Evolutionary conservation across 192 early-diverging fungal genomes (phyloP), one percentile per base, ranked within the genome.

Genomic region (Ambispora gerdemannii): DNA sequence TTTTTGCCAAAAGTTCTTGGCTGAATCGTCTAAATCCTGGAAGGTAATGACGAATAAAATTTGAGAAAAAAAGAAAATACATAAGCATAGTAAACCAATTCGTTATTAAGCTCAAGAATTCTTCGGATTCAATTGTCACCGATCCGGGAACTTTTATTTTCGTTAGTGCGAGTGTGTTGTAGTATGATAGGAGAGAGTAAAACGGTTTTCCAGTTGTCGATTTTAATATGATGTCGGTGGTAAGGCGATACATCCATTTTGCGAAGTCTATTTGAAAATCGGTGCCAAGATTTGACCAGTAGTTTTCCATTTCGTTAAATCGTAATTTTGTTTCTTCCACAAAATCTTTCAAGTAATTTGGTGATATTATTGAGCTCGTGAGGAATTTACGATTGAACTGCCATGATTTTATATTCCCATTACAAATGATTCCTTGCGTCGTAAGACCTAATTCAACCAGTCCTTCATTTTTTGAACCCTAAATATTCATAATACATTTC

Each of bases 241-340:
- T 50, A 17, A 60, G 60, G 38, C 33, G 22, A 0, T 6, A 4
- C 3, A 70, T 43, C 68, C 68, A 70, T 43, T 70, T 36, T 22
- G 68, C 35, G 24, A 70, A 10, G 31, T 67, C 47, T n/a, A 67
- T 36, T 69, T 33, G 13, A 13, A 19, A 32, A 33, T 31, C 31
- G 25, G 13, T 13, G 22, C 22, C 31, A 36, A 59, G 28, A 7
- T 49, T 34, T 15, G 19, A 13, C 68, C 68, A 70, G 32, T 60
- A 60, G 22, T 22, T n/a, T 31, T 58, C 56, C 55, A 70, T 70
- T 49, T 70, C 68, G 20, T n/a, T 8, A 11, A 70, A 70, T 43
- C 58, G 27, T 0, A 47, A 30, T 24, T 20, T 53, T 28, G 35
- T 60, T 13, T 15, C 8, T 17, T 47, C 31, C 8, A 47, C 20